Percentiles rank a stretch among this genome's conserved stretches.
Conservation (phyloP, 2,329 filamentous ascomycete species). For the Xylaria sp. region DNA sequence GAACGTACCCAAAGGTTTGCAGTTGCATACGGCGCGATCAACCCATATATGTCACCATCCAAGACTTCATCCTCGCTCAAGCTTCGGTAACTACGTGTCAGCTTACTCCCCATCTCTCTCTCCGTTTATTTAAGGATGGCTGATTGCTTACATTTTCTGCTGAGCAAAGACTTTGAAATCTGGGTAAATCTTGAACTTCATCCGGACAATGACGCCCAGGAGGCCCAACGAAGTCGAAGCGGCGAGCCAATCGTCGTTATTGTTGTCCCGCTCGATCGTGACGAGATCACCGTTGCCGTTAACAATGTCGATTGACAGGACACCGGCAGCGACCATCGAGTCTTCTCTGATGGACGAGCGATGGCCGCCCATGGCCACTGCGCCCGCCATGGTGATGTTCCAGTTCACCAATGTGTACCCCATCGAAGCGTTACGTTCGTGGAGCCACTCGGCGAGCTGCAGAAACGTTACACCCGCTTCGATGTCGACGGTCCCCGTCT, state of each 20-base stretch:
- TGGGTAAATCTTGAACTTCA: constrained; percentile 61
- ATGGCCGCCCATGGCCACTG: constrained; percentile 64
- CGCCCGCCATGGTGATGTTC: constrained; percentile 63
- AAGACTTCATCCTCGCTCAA: constrained; percentile 59
- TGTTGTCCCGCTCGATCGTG: constrained; percentile 54
- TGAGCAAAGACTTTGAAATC: constrained; percentile 63
- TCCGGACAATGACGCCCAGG: constrained; percentile 58
- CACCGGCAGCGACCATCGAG: constrained; percentile 61
- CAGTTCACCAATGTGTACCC: constrained; percentile 64
- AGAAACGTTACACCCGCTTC: constrained; percentile 64
- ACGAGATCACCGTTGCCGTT: constrained; percentile 58
- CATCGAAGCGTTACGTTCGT: constrained; percentile 57
- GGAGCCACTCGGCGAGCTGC: constrained; percentile 61
- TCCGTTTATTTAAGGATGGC: too few relatives aligned
- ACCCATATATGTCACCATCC: constrained; percentile 59
- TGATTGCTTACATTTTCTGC: constrained; percentile 57
- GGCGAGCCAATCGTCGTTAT: constrained; percentile 60
- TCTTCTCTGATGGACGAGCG: constrained; percentile 59
- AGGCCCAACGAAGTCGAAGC: constrained; percentile 62
- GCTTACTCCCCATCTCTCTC: neutral
- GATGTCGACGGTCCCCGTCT: constrained; percentile 58
- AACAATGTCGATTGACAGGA: constrained; percentile 60
- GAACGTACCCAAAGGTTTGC: constrained; percentile 60
- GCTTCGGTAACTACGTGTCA: constrained; percentile 42
- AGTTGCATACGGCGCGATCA: constrained; percentile 62